Evolutionary conservation across 108 stramenopile species (phyloP).

Genomic region (Pseudonitzschia delicatissima): DNA sequence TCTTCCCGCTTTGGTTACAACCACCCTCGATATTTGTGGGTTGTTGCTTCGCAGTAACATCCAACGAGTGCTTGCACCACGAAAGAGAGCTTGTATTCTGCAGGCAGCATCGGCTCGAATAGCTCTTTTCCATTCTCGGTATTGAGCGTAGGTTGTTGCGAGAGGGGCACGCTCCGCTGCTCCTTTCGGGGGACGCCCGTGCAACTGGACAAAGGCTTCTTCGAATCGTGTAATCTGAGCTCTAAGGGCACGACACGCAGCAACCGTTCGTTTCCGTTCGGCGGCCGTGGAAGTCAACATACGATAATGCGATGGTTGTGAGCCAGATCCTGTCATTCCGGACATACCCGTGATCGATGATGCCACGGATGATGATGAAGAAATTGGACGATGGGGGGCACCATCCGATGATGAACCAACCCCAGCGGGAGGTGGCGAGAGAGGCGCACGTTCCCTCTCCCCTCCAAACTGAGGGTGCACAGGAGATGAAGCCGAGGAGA

Average conservation of each 20-base stretch:
- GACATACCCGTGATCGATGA: slow-evolving; percentile 18
- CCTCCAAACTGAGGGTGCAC: slow-evolving; percentile 25
- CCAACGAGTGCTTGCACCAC: slow-evolving; percentile 57
- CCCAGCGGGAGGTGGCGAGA: slow-evolving; percentile 34
- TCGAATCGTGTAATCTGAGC: slow-evolving; percentile 88
- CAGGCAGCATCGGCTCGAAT: slow-evolving; percentile 87
- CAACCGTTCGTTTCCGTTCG: slow-evolving; percentile 83
- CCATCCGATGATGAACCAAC: slow-evolving; percentile 38
- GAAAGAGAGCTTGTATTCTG: slow-evolving; percentile 76
- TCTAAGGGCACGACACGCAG: slow-evolving; percentile 82
- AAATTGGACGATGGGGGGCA: slow-evolving; percentile 37
- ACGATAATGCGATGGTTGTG: slow-evolving; percentile 61
- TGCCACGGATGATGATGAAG: slow-evolving; percentile 37
- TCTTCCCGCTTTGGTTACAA: slow-evolving; percentile 42
- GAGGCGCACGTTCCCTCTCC: slow-evolving; percentile 23
- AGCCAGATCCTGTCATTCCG: slow-evolving; percentile 5
- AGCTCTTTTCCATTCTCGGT: slow-evolving; percentile 85
- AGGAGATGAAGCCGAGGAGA: slow-evolving; percentile 13
- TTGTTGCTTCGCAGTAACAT: slow-evolving; percentile 48
- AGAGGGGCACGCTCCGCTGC: slow-evolving; percentile 80
- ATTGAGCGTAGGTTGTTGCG: slow-evolving; percentile 85
- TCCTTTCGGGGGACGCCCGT: slow-evolving; percentile 79
- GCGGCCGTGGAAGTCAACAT: slow-evolving; percentile 81
- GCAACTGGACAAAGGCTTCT: slow-evolving; percentile 73
- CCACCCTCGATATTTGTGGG: slow-evolving; percentile 45